Evolutionary conservation across 2,329 filamentous ascomycete species (phyloP).

Genomic region (Dryadomyces sulphureus): DNA sequence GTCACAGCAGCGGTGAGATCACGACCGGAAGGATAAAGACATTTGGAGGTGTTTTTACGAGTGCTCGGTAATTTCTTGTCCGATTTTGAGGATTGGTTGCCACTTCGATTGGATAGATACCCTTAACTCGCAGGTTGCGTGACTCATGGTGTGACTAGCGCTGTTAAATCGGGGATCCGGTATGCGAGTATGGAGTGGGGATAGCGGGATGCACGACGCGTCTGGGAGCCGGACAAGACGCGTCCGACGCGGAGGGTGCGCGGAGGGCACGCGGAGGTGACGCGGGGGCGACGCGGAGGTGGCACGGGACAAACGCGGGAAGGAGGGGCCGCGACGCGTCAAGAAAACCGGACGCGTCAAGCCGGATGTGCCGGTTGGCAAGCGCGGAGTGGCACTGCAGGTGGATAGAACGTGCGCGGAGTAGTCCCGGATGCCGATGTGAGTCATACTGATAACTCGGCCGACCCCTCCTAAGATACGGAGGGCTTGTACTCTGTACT

Average conservation of each 20-base stretch:
- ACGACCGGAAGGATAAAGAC: background rate
- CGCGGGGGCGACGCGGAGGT: constrained; percentile 6
- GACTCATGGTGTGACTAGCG: background rate
- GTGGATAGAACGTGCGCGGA: background rate
- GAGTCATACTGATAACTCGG: background rate
- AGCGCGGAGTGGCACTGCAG: background rate
- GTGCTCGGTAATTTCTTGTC: background rate
- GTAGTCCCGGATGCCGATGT: background rate
- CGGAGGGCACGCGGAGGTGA: background rate
- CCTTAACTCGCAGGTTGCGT: background rate
- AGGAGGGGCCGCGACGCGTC: background rate
- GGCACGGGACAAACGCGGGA: constrained; percentile 5
- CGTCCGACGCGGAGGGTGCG: constrained; percentile 5
- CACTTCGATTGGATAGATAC: constrained; percentile 9
- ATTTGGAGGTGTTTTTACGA: too few species aligned
- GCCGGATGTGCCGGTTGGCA: background rate
- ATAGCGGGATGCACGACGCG: constrained; percentile 1
- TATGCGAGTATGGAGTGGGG: too few species aligned
- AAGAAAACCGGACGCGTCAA: background rate
- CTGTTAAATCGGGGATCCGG: too few species aligned
- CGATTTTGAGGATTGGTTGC: background rate
- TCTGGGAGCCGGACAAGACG: constrained; percentile 1
- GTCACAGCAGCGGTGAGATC: constrained; percentile 1
- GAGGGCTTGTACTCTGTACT: too few species aligned
- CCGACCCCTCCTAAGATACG: too few species aligned